Percentiles rank a stretch among this genome's conserved stretches.
Conservation (phyloP, 116 monocot species). For the Papilionanthe hybrid region DNA sequence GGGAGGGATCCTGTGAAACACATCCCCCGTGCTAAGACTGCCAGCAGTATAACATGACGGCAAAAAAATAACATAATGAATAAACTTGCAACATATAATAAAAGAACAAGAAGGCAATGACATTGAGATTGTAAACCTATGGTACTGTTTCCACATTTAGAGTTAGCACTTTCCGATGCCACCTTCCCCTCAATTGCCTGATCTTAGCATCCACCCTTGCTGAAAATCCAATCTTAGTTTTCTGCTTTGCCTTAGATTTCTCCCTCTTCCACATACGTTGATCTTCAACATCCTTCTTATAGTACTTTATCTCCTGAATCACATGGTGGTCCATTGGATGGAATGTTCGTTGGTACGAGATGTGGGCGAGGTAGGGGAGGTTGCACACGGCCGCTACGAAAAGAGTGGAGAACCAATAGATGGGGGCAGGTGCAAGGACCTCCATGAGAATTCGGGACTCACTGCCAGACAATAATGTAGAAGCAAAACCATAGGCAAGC, state of each 20-base stretch:
- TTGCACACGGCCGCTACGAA: conserved; percentile 26
- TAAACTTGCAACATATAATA: background rate
- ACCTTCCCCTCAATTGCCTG: conserved; percentile 21
- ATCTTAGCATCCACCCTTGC: conserved; percentile 38
- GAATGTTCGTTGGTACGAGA: conserved; percentile 27
- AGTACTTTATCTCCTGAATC: conserved; percentile 37
- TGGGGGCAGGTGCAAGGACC: conserved; percentile 22
- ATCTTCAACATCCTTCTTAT: conserved; percentile 22
- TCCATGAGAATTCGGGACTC: conserved; percentile 40
- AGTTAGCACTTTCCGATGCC: conserved; percentile 10
- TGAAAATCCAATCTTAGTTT: conserved; percentile 37
- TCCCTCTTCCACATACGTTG: conserved; percentile 29
- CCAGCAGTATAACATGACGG: background rate
- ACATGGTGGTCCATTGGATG: conserved; percentile 53
- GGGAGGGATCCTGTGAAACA: background rate
- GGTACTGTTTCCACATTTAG: background rate
- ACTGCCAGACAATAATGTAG: conserved; percentile 20
- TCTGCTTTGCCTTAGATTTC: conserved; percentile 23
- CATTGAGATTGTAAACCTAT: background rate
- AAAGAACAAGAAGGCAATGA: background rate
- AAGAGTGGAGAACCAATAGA: conserved; percentile 39
- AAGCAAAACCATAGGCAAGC: conserved; percentile 31
- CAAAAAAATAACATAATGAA: background rate
- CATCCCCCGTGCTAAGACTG: background rate
- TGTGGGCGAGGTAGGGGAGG: conserved; percentile 39